Conservation (phyloP, 2,329 filamentous ascomycete species). For the Sporothrix sp. region DNA sequence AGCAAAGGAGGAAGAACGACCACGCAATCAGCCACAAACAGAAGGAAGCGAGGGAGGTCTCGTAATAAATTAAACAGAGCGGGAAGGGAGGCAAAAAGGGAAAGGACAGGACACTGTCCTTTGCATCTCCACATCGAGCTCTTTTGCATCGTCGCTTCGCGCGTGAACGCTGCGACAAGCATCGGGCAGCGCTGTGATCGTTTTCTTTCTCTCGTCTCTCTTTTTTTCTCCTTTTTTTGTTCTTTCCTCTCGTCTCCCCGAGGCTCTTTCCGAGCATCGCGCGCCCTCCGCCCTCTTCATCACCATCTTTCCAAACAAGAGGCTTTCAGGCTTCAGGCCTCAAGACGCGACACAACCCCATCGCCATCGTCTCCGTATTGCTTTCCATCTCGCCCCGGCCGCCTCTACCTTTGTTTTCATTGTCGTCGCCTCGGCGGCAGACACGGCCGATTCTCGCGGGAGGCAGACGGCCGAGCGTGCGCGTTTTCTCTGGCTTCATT, state of each 20-base stretch:
- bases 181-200: too few species aligned
- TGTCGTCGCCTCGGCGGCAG: not conserved
- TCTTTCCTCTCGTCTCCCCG: not conserved
- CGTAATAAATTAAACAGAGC: constrained; percentile 5
- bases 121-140: not conserved
- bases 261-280: not conserved
- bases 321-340: too few species aligned
- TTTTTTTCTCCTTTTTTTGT: not conserved
- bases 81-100: not conserved
- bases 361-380: constrained; percentile 4
- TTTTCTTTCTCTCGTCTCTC: not conserved
- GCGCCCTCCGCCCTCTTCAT: not conserved
- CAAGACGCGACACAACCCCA: not conserved
- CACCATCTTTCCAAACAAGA: not conserved
- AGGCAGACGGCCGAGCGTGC: not conserved
- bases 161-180: not conserved
- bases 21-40: not conserved
- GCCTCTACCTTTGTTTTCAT: not conserved
- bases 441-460: too few species aligned
- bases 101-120: not conserved
- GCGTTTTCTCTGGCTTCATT: too few species aligned
- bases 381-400: not conserved
- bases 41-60: constrained; percentile 9
- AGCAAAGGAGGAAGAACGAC: not conserved
- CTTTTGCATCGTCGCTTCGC: not conserved